These are phyloP conservation scores for Calycina herbarum DNA, from an alignment of 2,329 filamentous ascomycete genomes.

Conservation along the genomic window DNA sequence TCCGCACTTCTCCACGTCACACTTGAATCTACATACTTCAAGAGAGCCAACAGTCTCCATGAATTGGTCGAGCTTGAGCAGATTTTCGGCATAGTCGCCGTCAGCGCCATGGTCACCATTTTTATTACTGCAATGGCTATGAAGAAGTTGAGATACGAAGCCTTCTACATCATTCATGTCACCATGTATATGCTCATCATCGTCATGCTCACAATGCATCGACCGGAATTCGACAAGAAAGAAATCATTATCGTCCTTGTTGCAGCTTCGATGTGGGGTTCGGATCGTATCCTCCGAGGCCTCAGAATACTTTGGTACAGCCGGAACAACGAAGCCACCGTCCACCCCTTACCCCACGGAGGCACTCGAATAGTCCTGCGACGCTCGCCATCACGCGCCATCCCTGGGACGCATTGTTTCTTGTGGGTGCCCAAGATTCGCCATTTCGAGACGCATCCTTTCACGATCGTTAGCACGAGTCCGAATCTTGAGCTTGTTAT, in stretches of 20 bases:
- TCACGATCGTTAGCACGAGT: conserved; percentile 53
- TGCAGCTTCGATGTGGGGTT: conserved; percentile 49
- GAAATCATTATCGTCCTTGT: conserved; percentile 46
- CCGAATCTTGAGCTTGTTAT: conserved; percentile 54
- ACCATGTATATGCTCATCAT: conserved; percentile 50
- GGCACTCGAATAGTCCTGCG: conserved; percentile 58
- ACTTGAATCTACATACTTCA: conserved; percentile 14
- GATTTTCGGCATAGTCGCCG: conserved; percentile 47
- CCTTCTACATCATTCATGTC: conserved; percentile 56
- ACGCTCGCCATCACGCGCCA: conserved; percentile 44
- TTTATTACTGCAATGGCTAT: conserved; percentile 45
- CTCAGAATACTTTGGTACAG: conserved; percentile 46
- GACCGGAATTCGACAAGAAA: conserved; percentile 45
- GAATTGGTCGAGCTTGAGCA: conserved; percentile 27
- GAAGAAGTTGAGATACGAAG: conserved; percentile 50
- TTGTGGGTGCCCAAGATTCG: conserved; percentile 63
- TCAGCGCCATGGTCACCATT: conserved; percentile 46
- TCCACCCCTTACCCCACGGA: conserved; percentile 55
- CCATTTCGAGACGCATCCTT: conserved; percentile 60
- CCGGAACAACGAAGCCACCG: conserved; percentile 51
- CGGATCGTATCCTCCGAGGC: conserved; percentile 52
- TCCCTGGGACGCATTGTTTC: conserved; percentile 62
- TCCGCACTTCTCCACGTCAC: conserved; percentile 48
- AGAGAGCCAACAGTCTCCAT: conserved; percentile 42
- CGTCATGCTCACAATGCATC: conserved; percentile 52